A percentile compares a stretch with the other conserved stretches of the same genome.
Evolutionary conservation across 306 rosid genomes (phyloP).

Genomic region (Arachis hypogaea): DNA sequence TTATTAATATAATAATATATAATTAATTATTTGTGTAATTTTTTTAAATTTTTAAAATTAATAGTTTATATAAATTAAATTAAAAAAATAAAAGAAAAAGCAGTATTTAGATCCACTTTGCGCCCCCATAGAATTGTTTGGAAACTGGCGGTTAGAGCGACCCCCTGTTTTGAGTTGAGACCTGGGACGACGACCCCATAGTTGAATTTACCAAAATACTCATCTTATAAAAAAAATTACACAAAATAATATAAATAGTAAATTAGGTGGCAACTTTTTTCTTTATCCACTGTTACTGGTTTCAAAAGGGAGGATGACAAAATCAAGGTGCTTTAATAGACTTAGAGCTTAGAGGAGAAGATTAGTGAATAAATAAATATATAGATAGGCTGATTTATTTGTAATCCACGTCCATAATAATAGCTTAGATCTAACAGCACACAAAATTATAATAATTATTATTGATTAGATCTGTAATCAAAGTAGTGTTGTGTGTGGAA

Average conservation of each 20-base stretch:
- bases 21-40: no score
- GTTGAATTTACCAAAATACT: neutral
- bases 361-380: neutral
- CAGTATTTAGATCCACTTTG: constrained; percentile 27
- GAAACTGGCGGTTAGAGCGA: constrained; percentile 63
- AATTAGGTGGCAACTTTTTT: neutral
- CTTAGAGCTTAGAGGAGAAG: neutral
- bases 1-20: no score
- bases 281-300: constrained; percentile 5
- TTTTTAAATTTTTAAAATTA: no score
- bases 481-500: neutral
- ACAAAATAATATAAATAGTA: no score
- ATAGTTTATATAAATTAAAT: neutral
- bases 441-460: neutral
- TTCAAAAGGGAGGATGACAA: neutral
- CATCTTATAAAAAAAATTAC: neutral
- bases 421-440: constrained; percentile 1
- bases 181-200: constrained; percentile 16
- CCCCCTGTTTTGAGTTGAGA: constrained; percentile 57
- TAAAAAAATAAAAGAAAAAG: neutral
- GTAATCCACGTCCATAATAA: neutral
- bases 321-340: neutral
- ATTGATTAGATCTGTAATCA: neutral
- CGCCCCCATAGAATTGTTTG: constrained; percentile 55
- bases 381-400: neutral